Percentiles rank a stretch among this genome's conserved stretches.
phyloP scores from a whole-genome alignment of 2,329 filamentous ascomycete species.

The Talaromyces amestolkiae region DNA sequence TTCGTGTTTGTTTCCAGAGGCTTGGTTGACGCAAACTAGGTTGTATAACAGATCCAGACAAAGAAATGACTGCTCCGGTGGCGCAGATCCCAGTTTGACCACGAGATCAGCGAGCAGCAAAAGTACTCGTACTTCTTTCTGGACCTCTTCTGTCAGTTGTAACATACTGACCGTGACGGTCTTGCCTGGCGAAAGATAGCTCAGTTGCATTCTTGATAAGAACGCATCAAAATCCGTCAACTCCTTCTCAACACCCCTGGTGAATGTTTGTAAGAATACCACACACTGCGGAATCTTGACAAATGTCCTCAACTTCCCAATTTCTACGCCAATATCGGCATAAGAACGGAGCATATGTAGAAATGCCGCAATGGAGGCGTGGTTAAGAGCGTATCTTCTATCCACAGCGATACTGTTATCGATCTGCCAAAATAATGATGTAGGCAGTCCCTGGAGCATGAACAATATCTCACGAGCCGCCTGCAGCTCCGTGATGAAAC shows the following conservation, averaged over 20 bases:
- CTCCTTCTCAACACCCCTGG: conserved; percentile 59
- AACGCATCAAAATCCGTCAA: conserved; percentile 58
- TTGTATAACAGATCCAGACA: conserved; percentile 77
- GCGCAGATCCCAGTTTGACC: conserved; percentile 50
- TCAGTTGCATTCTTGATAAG: conserved; percentile 60
- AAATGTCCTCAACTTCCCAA: conserved; percentile 53
- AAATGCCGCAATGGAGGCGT: conserved; percentile 34
- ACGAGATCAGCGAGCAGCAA: conserved; percentile 62
- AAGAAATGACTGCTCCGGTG: conserved; percentile 58
- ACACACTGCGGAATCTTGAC: conserved; percentile 45
- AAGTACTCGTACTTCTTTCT: conserved; percentile 55
- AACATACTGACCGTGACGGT: conserved; percentile 66
- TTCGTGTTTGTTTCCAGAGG: conserved; percentile 60
- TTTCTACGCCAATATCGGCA: conserved; percentile 47
- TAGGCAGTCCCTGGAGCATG: conserved; percentile 78
- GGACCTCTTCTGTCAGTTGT: conserved; percentile 59
- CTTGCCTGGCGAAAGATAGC: conserved; percentile 54
- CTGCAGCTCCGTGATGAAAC: conserved; percentile 65
- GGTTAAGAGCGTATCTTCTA: conserved; percentile 34
- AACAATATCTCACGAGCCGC: conserved; percentile 74
- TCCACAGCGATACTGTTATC: conserved; percentile 38
- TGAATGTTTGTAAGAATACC: conserved; percentile 69
- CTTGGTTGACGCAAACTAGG: conserved; percentile 65
- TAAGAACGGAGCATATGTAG: conserved; percentile 42
- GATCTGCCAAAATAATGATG: conserved; percentile 62